These are phyloP conservation scores for Maudiozyma turicensis DNA, from an alignment of 805 yeast species.

Conservation along the genomic window DNA sequence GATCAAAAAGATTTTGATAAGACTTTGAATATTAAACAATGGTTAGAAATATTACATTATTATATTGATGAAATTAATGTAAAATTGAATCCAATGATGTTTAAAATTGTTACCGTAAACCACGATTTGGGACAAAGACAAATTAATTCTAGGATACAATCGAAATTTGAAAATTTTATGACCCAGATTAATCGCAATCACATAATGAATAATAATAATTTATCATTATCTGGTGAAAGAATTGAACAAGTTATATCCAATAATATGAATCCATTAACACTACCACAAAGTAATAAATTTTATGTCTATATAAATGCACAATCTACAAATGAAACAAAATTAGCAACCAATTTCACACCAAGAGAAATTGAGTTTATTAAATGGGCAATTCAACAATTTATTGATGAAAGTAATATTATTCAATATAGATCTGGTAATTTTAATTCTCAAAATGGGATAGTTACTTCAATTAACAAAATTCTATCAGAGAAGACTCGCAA, in stretches of 20 bases:
- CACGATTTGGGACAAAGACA: constrained; percentile 19
- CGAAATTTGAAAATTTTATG: not conserved
- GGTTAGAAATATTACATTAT: constrained; percentile 7
- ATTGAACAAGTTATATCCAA: not conserved
- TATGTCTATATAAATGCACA: constrained; percentile 21
- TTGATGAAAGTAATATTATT: not conserved
- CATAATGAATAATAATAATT: not conserved
- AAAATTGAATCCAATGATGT: constrained; percentile 14
- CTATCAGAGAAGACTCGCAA: not conserved
- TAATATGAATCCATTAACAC: not conserved
- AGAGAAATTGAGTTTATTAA: constrained; percentile 24
- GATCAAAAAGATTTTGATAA: constrained; percentile 2
- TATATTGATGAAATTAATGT: constrained; percentile 16
- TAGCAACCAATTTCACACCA: constrained; percentile 21
- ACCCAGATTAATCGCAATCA: not conserved
- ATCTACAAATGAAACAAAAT: constrained; percentile 18
- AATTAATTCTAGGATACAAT: constrained; percentile 6
- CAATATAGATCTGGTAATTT: not conserved
- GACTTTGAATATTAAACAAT: constrained; percentile 3
- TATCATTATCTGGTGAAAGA: not conserved
- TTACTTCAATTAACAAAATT: not conserved
- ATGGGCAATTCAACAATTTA: constrained; percentile 17
- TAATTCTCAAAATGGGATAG: not conserved
- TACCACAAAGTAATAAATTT: constrained; percentile 13
- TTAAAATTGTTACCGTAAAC: constrained; percentile 13